phyloP scores from a whole-genome alignment of 169 alveolate genomes.

The Plasmodium gonderi region DNA sequence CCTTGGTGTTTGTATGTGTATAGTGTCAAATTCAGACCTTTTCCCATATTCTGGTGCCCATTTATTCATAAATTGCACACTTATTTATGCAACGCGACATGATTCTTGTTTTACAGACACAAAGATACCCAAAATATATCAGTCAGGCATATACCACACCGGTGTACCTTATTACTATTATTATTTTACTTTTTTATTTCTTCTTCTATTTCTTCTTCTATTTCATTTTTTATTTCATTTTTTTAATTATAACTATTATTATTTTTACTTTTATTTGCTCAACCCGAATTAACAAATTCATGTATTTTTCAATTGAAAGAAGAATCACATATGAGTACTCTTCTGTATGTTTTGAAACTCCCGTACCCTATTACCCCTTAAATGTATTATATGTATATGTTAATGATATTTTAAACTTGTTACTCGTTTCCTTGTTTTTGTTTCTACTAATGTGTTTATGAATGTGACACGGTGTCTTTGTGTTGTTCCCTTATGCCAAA shows the following conservation, averaged over 20 bases:
- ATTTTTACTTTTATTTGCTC: neutral
- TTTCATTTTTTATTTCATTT: no score
- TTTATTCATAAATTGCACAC: neutral
- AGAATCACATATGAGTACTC: neutral
- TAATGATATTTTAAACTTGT: neutral
- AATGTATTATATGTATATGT: neutral
- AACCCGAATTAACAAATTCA: neutral
- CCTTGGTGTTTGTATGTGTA: neutral
- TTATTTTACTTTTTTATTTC: neutral
- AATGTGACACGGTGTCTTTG: no score
- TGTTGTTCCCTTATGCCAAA: no score
- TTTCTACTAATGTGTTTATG: no score
- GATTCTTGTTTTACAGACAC: neutral
- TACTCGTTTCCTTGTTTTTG: neutral
- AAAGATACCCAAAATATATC: neutral
- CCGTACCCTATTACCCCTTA: neutral
- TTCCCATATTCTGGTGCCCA: neutral
- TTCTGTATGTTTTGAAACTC: neutral
- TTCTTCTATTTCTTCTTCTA: no score
- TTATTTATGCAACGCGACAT: neutral
- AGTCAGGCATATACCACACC: neutral
- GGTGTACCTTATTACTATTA: neutral
- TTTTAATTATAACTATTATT: no score
- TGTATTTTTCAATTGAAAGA: neutral
- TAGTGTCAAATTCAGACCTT: neutral